phyloP scores from a whole-genome alignment of 2,329 filamentous ascomycete genomes.

The Aspergillus tubingensis region DNA sequence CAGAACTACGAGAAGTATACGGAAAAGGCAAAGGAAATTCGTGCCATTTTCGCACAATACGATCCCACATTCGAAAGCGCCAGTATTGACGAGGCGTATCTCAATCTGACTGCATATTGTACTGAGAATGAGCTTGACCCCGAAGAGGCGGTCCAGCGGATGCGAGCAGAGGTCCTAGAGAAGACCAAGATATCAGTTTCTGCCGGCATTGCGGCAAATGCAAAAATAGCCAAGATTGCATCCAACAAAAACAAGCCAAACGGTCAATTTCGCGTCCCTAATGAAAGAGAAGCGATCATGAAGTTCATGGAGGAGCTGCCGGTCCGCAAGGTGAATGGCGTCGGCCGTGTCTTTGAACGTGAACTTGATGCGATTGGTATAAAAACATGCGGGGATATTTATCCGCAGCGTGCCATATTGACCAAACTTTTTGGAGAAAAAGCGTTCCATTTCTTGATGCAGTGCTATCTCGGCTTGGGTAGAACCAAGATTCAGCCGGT shows the following conservation, averaged over 20 bases:
- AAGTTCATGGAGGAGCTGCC: slow-evolving; percentile 81
- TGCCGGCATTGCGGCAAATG: slow-evolving; percentile 90
- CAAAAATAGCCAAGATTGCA: slow-evolving; percentile 90
- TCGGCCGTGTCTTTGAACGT: slow-evolving; percentile 91
- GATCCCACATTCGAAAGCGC: slow-evolving; percentile 90
- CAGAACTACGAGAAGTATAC: slow-evolving; percentile 90
- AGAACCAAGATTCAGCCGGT: slow-evolving; percentile 81
- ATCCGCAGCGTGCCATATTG: slow-evolving; percentile 71
- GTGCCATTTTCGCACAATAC: slow-evolving; percentile 79
- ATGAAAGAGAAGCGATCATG: slow-evolving; percentile 74
- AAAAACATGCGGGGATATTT: slow-evolving; percentile 86
- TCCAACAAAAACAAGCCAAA: slow-evolving; percentile 97
- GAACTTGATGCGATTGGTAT: slow-evolving; percentile 86
- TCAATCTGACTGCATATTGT: slow-evolving; percentile 92
- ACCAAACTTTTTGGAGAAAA: slow-evolving; percentile 86
- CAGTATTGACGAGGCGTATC: slow-evolving; percentile 93
- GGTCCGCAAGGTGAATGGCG: slow-evolving; percentile 87
- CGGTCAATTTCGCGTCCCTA: slow-evolving; percentile 78
- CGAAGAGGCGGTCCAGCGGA: slow-evolving; percentile 72
- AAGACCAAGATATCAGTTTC: slow-evolving; percentile 84
- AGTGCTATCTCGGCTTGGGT: slow-evolving; percentile 82
- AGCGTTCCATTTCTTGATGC: slow-evolving; percentile 80
- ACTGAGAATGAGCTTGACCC: slow-evolving; percentile 66
- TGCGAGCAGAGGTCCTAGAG: slow-evolving; percentile 74
- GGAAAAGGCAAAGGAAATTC: slow-evolving; percentile 84